Evolutionary conservation across 495 filamentous ascomycete species (phyloP).

Genomic region (Polyplosphaeria fusca): DNA sequence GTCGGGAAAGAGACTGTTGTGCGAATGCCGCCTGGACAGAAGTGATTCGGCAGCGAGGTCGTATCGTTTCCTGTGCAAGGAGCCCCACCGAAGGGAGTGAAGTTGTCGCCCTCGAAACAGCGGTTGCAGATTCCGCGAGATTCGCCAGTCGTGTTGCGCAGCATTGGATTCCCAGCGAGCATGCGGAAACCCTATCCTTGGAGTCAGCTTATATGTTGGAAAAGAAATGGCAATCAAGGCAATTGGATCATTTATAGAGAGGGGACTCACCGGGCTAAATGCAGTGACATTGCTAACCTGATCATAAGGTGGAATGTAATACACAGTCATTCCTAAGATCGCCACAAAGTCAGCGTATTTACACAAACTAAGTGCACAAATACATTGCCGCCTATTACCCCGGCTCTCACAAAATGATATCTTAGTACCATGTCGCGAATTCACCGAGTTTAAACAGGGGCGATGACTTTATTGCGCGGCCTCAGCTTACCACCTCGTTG

Average conservation of each 20-base stretch:
- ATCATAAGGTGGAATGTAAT: conserved; percentile 32
- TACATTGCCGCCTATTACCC: no score
- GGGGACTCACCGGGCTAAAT: conserved; percentile 8
- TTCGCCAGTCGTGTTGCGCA: conserved; percentile 10
- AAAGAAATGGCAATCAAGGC: not conserved
- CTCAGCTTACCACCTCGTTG: no score
- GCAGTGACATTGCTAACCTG: conserved; percentile 28
- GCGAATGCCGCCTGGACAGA: conserved; percentile 49
- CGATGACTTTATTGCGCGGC: no score
- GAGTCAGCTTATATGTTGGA: not conserved
- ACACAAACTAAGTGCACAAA: no score
- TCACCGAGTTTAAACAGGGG: no score
- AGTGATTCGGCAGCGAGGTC: conserved; percentile 42
- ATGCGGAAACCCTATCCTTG: conserved; percentile 25
- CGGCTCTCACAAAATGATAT: no score
- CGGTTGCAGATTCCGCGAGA: conserved; percentile 46
- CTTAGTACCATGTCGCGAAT: no score
- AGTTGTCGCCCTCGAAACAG: conserved; percentile 47
- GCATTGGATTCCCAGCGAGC: conserved; percentile 18
- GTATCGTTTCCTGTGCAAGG: conserved; percentile 53
- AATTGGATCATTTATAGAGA: no score
- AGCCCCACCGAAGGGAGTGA: conserved; percentile 49
- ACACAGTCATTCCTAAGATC: conserved; percentile 27
- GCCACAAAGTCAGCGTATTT: no score
- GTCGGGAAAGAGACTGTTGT: conserved; percentile 51